phyloP scores from a whole-genome alignment of 148 eudicot species.

The Vaccinium vitisidaea region DNA sequence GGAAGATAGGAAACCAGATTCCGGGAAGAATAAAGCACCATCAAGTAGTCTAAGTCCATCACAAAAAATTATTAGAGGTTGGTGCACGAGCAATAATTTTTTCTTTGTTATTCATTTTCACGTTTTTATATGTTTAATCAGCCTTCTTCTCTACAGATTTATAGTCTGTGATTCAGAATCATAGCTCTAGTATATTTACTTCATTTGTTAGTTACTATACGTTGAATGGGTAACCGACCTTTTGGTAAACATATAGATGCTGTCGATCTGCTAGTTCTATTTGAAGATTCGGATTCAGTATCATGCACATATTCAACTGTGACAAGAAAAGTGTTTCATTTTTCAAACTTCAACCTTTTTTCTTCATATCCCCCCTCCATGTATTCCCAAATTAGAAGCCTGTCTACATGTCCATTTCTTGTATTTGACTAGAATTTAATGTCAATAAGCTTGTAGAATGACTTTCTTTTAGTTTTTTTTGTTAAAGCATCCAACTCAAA shows the following conservation, averaged over 20 bases:
- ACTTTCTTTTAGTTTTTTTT: background rate
- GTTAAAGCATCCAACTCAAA: too few relatives aligned
- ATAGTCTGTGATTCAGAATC: slow-evolving; percentile 5
- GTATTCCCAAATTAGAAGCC: background rate
- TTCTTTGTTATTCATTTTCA: background rate
- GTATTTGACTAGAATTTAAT: background rate
- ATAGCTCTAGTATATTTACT: background rate
- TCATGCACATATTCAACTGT: too few relatives aligned
- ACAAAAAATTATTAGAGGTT: slow-evolving; percentile 76
- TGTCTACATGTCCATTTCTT: background rate
- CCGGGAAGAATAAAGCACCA: slow-evolving; percentile 32
- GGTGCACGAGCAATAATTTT: slow-evolving; percentile 11
- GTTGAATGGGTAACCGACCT: background rate
- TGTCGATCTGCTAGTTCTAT: background rate
- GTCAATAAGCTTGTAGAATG: background rate
- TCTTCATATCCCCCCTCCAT: too few relatives aligned
- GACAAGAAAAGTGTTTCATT: too few relatives aligned
- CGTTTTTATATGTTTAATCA: background rate
- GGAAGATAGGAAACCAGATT: slow-evolving; percentile 32
- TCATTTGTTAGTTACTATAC: background rate
- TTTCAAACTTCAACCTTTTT: too few relatives aligned
- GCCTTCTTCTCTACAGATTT: background rate
- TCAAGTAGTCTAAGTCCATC: slow-evolving; percentile 66
- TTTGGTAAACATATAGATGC: background rate
- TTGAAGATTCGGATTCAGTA: too few relatives aligned